Evolutionary conservation across 352 stramenopile species (phyloP).

Genomic region (Pythium utonaiense): DNA sequence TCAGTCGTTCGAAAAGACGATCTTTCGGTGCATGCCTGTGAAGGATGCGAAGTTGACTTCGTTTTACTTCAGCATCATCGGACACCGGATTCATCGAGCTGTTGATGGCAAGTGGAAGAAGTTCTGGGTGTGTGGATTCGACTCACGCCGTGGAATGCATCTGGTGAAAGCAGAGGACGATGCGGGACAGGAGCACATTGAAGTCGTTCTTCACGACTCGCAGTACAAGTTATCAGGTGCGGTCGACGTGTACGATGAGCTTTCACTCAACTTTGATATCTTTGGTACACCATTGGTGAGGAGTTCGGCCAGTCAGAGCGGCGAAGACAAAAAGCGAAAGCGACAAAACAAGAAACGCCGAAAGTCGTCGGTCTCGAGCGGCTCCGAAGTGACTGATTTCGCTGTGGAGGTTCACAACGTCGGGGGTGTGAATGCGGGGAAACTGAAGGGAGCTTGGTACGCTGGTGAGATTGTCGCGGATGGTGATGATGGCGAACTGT

Average conservation of each 20-base stretch:
- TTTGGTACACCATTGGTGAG: conserved; percentile 37
- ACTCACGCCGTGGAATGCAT: conserved; percentile 49
- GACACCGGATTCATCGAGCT: conserved; percentile 67
- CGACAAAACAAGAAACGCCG: conserved; percentile 50
- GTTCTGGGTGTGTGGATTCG: conserved; percentile 65
- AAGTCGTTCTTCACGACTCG: conserved; percentile 77
- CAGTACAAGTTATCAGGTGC: conserved; percentile 56
- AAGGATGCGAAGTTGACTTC: conserved; percentile 43
- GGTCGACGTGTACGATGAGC: conserved; percentile 46
- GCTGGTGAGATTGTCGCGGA: conserved; percentile 33
- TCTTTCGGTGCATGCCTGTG: conserved; percentile 60
- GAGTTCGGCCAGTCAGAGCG: conserved; percentile 6
- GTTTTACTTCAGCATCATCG: conserved; percentile 68
- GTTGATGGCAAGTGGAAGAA: conserved; percentile 82
- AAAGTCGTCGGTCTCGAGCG: conserved; percentile 13
- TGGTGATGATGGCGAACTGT: background rate
- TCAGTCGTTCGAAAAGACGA: conserved; percentile 82
- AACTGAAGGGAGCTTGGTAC: conserved; percentile 58
- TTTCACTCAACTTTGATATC: conserved; percentile 41
- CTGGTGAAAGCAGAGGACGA: conserved; percentile 52
- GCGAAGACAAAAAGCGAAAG: conserved; percentile 57
- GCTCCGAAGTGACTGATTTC: background rate
- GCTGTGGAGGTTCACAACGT: conserved; percentile 55
- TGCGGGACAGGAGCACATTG: conserved; percentile 37
- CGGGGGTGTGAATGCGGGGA: conserved; percentile 28